These are phyloP conservation scores for Luffa acutangula DNA, from an alignment of 306 rosid genomes.

Conservation along the genomic window DNA sequence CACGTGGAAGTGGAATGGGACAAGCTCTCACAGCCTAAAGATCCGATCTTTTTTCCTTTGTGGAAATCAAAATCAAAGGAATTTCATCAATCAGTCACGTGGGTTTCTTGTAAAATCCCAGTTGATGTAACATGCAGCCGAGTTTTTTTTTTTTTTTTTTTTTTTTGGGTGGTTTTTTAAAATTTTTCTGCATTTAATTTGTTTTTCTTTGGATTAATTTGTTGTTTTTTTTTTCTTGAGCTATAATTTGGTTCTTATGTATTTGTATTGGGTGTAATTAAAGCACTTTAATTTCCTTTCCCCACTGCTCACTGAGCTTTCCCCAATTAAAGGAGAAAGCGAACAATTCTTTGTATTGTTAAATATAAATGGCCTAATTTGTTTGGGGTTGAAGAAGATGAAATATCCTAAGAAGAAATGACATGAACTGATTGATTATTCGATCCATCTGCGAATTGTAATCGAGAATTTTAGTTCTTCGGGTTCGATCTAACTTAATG, in stretches of 20 bases:
- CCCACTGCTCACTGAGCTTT: neutral
- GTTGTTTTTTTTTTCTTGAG: neutral
- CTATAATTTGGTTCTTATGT: neutral
- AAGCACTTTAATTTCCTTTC: conserved; percentile 2
- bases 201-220: neutral
- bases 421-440: neutral
- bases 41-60: neutral
- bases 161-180: neutral
- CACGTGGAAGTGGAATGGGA: neutral
- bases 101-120: neutral
- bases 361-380: neutral
- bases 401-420: neutral
- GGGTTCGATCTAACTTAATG: neutral
- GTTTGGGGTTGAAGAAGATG: neutral
- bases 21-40: neutral
- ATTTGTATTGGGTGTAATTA: neutral
- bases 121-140: neutral
- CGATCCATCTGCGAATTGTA: neutral
- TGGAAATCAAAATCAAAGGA: neutral
- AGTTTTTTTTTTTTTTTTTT: neutral
- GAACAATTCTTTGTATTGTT: neutral
- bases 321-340: neutral
- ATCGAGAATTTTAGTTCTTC: neutral
- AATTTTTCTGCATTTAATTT: neutral
- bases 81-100: neutral